These are phyloP conservation scores for Penicillium verrucosum DNA, from an alignment of 2,329 filamentous ascomycete species.

Conservation along the genomic window DNA sequence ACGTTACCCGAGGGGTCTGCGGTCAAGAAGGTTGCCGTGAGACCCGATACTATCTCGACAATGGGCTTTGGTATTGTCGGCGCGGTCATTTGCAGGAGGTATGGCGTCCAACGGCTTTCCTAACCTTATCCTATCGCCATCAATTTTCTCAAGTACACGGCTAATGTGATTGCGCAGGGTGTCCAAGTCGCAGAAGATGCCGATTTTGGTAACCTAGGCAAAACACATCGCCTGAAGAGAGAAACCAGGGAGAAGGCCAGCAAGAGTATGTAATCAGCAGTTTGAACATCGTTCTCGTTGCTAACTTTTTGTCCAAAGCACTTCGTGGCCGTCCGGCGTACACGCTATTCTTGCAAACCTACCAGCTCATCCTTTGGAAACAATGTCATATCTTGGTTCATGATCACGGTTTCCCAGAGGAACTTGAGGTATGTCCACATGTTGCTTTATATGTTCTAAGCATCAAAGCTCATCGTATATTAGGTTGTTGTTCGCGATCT, in stretches of 20 bases:
- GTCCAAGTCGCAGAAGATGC: constrained; percentile 57
- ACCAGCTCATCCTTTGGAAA: constrained; percentile 80
- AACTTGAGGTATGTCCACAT: constrained; percentile 61
- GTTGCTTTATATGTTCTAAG: neutral
- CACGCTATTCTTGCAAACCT: constrained; percentile 75
- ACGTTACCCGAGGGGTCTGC: constrained; percentile 48
- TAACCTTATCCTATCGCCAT: constrained; percentile 3
- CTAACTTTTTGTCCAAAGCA: constrained; percentile 49
- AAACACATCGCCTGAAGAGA: constrained; percentile 55
- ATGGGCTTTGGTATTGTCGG: constrained; percentile 74
- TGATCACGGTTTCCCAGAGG: constrained; percentile 61
- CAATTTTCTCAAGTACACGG: neutral
- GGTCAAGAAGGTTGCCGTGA: constrained; percentile 67
- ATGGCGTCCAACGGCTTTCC: constrained; percentile 20
- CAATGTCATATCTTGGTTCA: constrained; percentile 73
- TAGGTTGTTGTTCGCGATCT: constrained; percentile 70
- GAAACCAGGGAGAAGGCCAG: constrained; percentile 52
- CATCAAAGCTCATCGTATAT: neutral
- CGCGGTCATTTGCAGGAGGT: constrained; percentile 78
- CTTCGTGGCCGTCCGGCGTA: constrained; percentile 65
- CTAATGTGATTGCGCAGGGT: constrained; percentile 26
- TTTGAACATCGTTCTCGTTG: constrained; percentile 21
- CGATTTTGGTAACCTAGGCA: constrained; percentile 63
- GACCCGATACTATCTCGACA: constrained; percentile 67
- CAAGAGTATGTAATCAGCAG: constrained; percentile 38